Percentiles rank a stretch among this genome's conserved stretches.
These are phyloP conservation scores for Camellia lanceoleosa DNA, from an alignment of 148 eudicot genomes.

Conservation along the genomic window DNA sequence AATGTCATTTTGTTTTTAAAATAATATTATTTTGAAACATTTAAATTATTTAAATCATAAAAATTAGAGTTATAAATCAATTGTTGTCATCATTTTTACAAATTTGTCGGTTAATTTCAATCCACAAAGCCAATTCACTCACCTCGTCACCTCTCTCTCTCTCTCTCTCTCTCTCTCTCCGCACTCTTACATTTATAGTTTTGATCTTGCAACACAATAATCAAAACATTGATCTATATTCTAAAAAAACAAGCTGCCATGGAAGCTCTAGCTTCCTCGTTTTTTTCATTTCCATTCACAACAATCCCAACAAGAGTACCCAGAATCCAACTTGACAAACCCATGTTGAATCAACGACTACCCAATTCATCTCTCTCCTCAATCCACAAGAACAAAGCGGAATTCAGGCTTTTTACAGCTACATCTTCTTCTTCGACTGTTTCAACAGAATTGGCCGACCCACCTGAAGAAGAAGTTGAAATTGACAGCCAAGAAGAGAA, in stretches of 20 bases:
- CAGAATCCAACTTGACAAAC: conserved; percentile 7
- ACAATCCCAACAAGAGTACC: conserved; percentile 15
- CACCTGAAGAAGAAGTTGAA: conserved; percentile 30
- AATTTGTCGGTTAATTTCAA: not conserved
- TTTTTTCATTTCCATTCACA: conserved; percentile 22
- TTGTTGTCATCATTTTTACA: not conserved
- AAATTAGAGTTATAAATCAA: not conserved
- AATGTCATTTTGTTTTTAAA: too few species aligned
- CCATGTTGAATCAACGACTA: conserved; percentile 15
- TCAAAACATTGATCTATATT: not conserved
- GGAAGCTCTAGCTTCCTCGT: conserved; percentile 36
- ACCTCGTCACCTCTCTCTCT: not conserved
- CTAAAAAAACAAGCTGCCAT: conserved; percentile 13
- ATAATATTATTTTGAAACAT: too few species aligned
- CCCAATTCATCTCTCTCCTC: conserved; percentile 7
- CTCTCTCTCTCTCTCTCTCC: not conserved
- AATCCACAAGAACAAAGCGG: not conserved
- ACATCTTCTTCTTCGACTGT: conserved; percentile 29
- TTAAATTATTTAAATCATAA: too few species aligned
- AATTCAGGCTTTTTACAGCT: conserved; percentile 25
- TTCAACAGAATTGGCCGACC: conserved; percentile 18
- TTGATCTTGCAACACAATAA: not conserved
- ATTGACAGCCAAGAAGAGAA: conserved; percentile 19
- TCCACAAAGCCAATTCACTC: not conserved
- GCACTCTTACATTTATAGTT: not conserved